A percentile compares a stretch with the other conserved stretches of the same genome.
phyloP scores from a whole-genome alignment of 164 flowering plant genomes.

The Vitis amurensis region DNA sequence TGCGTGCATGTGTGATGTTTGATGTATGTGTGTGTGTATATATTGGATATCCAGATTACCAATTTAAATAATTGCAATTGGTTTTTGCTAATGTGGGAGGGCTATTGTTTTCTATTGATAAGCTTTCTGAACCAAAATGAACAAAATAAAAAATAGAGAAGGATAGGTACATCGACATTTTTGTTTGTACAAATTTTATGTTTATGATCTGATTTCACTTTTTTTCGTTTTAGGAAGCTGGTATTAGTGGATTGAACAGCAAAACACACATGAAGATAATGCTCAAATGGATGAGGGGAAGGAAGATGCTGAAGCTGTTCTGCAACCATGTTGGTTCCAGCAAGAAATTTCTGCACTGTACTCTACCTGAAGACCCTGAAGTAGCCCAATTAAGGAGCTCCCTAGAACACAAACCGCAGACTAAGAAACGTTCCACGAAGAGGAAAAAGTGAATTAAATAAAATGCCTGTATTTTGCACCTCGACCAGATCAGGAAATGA shows the following conservation, averaged over 20 bases:
- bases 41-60: too few species aligned
- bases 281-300: constrained; percentile 90
- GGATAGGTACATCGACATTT: neutral
- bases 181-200: neutral
- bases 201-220: neutral
- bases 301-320: constrained; percentile 69
- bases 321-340: constrained; percentile 67
- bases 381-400: constrained; percentile 13
- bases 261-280: constrained; percentile 82
- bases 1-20: too few species aligned
- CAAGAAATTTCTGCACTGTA: constrained; percentile 63
- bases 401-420: constrained; percentile 16
- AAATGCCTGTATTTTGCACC: neutral
- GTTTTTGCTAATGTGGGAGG: too few species aligned
- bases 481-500: neutral
- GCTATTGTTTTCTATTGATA: too few species aligned
- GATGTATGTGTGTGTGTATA: too few species aligned
- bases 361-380: constrained; percentile 64
- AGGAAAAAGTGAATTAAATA: constrained; percentile 13
- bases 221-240: constrained; percentile 46
- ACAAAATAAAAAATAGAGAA: neutral
- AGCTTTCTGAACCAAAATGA: neutral
- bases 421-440: constrained; percentile 22
- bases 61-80: too few species aligned
- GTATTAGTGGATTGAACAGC: constrained; percentile 65